Conservation (phyloP, 1,284 basidiomycete genomes). For the Moesziomyces sp. region DNA sequence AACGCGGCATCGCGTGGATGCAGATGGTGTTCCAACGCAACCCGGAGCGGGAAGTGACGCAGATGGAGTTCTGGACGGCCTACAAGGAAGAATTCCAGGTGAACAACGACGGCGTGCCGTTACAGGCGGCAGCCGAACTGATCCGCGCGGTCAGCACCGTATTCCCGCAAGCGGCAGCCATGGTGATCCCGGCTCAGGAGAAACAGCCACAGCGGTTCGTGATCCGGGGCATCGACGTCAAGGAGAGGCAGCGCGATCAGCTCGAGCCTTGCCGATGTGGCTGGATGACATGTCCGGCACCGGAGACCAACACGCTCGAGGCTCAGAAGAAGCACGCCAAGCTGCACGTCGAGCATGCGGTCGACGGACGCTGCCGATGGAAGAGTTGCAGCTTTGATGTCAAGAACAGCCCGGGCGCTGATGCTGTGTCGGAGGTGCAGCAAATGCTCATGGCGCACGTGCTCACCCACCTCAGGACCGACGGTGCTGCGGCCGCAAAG, state of each 20-base stretch:
- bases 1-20: slow-evolving; percentile 71
- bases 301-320: slow-evolving; percentile 33
- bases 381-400: slow-evolving; percentile 44
- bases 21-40: slow-evolving; percentile 78
- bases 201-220: slow-evolving; percentile 75
- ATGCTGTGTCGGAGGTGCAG: slow-evolving; percentile 7
- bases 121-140: slow-evolving; percentile 83
- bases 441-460: slow-evolving; percentile 36
- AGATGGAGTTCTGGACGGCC: slow-evolving; percentile 88
- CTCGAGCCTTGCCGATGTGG: slow-evolving; percentile 45
- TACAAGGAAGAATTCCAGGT: slow-evolving; percentile 75
- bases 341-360: slow-evolving; percentile 40
- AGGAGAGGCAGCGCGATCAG: slow-evolving; percentile 42
- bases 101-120: slow-evolving; percentile 70
- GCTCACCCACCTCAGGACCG: slow-evolving; percentile 44
- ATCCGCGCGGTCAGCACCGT: slow-evolving; percentile 84
- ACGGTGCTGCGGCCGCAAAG: not conserved
- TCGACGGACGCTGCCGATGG: slow-evolving; percentile 57
- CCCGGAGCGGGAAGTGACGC: slow-evolving; percentile 80
- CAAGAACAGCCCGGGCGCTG: slow-evolving; percentile 6
- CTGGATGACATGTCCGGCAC: slow-evolving; percentile 54
- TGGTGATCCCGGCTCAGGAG: slow-evolving; percentile 78
- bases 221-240: slow-evolving; percentile 76
- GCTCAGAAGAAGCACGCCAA: slow-evolving; percentile 50
- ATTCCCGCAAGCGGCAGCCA: slow-evolving; percentile 81